Conservation (phyloP, 2,329 filamentous ascomycete species). For the Beauveria varroae region DNA sequence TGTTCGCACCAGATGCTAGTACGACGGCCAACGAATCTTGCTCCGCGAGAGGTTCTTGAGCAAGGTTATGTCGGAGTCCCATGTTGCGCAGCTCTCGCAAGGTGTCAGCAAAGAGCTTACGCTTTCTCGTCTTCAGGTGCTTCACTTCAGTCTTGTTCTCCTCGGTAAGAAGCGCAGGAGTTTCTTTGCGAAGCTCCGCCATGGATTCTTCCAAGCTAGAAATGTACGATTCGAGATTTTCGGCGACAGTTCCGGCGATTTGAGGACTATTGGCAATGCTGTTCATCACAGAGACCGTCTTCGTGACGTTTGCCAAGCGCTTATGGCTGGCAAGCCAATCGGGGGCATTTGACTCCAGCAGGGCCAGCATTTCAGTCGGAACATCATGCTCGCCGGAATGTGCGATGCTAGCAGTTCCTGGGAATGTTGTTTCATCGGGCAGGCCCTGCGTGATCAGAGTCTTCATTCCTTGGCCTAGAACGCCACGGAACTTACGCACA, state of each 20-base stretch:
- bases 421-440: constrained; percentile 37
- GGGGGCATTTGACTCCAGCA: constrained; percentile 19
- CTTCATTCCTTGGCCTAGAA: constrained; percentile 71
- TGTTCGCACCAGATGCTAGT: constrained; percentile 49
- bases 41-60: constrained; percentile 61
- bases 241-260: constrained; percentile 46
- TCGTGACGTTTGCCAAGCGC: constrained; percentile 62
- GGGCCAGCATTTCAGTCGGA: background rate
- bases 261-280: constrained; percentile 48
- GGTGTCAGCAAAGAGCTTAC: constrained; percentile 82
- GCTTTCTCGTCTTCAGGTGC: constrained; percentile 84
- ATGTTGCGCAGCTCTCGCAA: constrained; percentile 77
- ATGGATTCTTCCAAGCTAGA: constrained; percentile 60
- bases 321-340: constrained; percentile 42
- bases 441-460: constrained; percentile 53
- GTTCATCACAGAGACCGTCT: constrained; percentile 68
- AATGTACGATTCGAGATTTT: constrained; percentile 61
- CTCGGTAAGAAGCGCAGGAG: constrained; percentile 71
- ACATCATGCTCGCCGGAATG: background rate
- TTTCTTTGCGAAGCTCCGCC: constrained; percentile 71
- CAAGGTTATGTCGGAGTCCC: constrained; percentile 80
- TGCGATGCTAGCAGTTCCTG: constrained; percentile 14
- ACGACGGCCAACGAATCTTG: constrained; percentile 67
- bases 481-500: constrained; percentile 77
- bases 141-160: constrained; percentile 80